phyloP scores from a whole-genome alignment of 139 green algal species.

The Micractinium sp. region DNA sequence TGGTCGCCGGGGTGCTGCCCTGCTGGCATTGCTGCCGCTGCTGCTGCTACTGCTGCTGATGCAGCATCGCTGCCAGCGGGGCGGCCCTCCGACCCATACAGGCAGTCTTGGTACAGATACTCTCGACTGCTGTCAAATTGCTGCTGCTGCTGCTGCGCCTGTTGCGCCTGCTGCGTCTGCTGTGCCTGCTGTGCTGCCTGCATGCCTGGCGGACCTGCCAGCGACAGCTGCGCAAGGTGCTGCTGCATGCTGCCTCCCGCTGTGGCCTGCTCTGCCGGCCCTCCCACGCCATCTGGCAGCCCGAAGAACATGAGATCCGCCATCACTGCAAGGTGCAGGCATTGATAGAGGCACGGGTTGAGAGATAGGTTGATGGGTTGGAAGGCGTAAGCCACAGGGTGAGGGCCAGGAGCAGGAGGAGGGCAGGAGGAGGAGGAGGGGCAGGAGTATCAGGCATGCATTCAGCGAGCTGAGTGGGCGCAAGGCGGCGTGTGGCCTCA shows the following conservation, averaged over 20 bases:
- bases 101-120: conserved; percentile 80
- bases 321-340: conserved; percentile 61
- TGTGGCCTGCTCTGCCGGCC: conserved; percentile 8
- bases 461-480: too few species aligned
- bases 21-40: background rate
- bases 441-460: too few species aligned
- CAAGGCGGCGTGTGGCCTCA: too few species aligned
- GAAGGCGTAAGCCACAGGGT: background rate
- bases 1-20: conserved; percentile 18
- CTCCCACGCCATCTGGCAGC: conserved; percentile 47
- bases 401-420: too few species aligned
- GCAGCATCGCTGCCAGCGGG: conserved; percentile 36
- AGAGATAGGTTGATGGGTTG: background rate
- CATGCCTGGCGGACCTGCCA: background rate
- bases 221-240: conserved; percentile 26
- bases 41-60: background rate
- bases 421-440: background rate
- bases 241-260: conserved; percentile 11
- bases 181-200: background rate
- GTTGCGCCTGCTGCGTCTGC: background rate
- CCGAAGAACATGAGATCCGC: conserved; percentile 84
- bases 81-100: conserved; percentile 80
- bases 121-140: conserved; percentile 67
- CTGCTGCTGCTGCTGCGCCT: background rate
- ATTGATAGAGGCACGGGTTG: background rate